Base-by-base conservation (phyloP, 345 rosid species). In the Ricinus communis region DNA sequence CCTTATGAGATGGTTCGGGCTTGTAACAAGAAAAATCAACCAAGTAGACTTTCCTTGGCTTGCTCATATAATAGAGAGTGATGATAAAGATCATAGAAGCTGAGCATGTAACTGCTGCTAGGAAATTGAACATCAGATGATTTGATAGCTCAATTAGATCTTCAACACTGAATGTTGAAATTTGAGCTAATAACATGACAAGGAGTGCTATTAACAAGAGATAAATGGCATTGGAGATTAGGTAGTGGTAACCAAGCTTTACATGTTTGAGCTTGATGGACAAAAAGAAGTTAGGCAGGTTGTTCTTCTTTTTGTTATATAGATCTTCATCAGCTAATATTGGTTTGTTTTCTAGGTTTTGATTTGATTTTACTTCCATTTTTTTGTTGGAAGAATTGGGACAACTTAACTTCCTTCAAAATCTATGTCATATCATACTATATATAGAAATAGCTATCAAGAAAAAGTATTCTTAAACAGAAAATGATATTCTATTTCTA, bases 221-320 rank as follows among this genome's bases (percentile, higher is more conserved):
- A n/a, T n/a, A n/a, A 40, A 68, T 54, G 57, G 69, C 52, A 22
- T 68, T 68, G 45, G 73, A 40, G 40, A 69, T 21, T 41, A 80
- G 52, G 69, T 78, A 78, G 70, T 83, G 84, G 68, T 70, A 80
- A 27, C 81, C 82, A 22, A 83, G 82, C 68, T 80, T 80, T 14
- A 76, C 81, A 57, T 80, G 67, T 71, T 80, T 80, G 68, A 78
- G 82, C 43, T 25, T 68, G 2, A 80, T 38, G 54, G n/a, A n/a
- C n/a, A n/a, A n/a, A n/a, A n/a, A n/a, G n/a, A n/a, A n/a, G n/a
- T n/a, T n/a, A n/a, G n/a, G n/a, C n/a, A n/a, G n/a, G n/a, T 25
- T 70, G 40, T 33, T 65, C 47, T 62, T 47, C 41, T 57, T 19
- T 46, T 46, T 45, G 13, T 70, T 47, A n/a, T n/a, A n/a, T n/a